phyloP scores from a whole-genome alignment of 352 stramenopile species.

The Globisporangium uncinulatum region DNA sequence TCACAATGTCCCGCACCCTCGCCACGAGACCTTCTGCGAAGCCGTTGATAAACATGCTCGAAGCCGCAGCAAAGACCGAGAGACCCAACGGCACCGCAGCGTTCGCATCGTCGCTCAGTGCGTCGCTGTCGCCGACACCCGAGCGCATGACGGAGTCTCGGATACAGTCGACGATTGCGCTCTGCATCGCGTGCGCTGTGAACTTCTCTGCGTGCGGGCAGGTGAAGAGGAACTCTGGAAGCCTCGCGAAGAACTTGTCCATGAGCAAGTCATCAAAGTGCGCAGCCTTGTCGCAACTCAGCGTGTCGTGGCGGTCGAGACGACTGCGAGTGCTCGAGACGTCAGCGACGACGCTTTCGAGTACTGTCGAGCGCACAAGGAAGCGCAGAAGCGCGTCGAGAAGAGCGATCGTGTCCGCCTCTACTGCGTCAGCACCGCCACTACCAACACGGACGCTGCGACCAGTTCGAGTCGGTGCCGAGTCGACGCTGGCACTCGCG shows the following conservation, averaged over 20 bases:
- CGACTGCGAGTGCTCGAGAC: neutral
- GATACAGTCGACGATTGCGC: conserved; percentile 11
- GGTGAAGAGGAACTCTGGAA: conserved; percentile 56
- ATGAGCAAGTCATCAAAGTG: conserved; percentile 52
- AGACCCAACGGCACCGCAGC: conserved; percentile 10
- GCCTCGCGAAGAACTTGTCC: conserved; percentile 47
- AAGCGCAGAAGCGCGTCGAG: conserved; percentile 22
- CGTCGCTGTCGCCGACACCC: neutral
- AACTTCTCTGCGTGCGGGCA: conserved; percentile 27
- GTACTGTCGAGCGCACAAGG: conserved; percentile 15
- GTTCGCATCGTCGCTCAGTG: neutral
- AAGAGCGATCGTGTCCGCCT: conserved; percentile 8
- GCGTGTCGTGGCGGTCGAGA: conserved; percentile 1
- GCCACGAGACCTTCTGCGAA: conserved; percentile 22
- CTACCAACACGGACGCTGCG: neutral
- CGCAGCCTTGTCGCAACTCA: neutral
- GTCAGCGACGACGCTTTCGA: conserved; percentile 5
- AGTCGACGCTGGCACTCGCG: conserved; percentile 2
- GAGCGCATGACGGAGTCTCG: neutral
- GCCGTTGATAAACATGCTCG: conserved; percentile 40
- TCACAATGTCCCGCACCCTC: conserved; percentile 6
- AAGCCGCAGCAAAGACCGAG: conserved; percentile 26
- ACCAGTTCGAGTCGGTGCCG: conserved; percentile 2
- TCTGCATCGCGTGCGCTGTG: conserved; percentile 20
- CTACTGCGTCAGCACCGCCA: conserved; percentile 3